Evolutionary conservation across 805 yeast species (phyloP), one percentile per base, ranked within the genome.

Genomic region (Candida andamanensis): DNA sequence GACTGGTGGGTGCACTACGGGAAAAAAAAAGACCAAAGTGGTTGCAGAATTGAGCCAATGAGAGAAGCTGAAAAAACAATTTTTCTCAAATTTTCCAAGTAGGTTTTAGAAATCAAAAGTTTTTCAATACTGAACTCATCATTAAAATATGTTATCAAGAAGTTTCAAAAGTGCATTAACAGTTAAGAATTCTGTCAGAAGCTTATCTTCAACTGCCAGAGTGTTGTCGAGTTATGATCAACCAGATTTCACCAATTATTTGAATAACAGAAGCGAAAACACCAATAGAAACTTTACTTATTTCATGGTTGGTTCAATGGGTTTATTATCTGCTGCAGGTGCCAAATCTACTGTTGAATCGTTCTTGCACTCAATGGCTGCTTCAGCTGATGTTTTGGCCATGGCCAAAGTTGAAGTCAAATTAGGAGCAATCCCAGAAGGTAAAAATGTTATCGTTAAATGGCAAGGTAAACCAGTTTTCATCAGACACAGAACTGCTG

Each of bases 391-490:
- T 73, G 95, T 92, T 39, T 77, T 92, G 69, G 98, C 98, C 41
- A 81, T 92, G 95, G 98, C 99, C 52, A 92, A 92, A 73, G 96
- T 90, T 53, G 98, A 92, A 74, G 96, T 92, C 49, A 89, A 85
- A 61, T 79, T 92, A 54, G 78, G 81, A 36, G 83, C 85, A 43
- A 86, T 92, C 46, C 99, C 99, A 54, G 86, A 81, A 62, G 97
- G 97, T 67, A 90, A 90, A 75, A 92, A 92, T 67, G 94, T 92
- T 45, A 85, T 92, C 56, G 95, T 92, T 50, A 92, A 92, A 71
- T 92, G 99, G 99, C 96, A 94, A 70, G 99, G 99, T 70, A 92
- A 92, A 75, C 99, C 99, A 46, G 96, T 92, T 47, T 92, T 92
- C 71, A 87, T 92, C 64, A 90, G 99, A 77, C 99, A 92, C 78